Evolutionary conservation across 2,329 filamentous ascomycete species (phyloP).

Genomic region (Dryadomyces quercus-mongolicae): DNA sequence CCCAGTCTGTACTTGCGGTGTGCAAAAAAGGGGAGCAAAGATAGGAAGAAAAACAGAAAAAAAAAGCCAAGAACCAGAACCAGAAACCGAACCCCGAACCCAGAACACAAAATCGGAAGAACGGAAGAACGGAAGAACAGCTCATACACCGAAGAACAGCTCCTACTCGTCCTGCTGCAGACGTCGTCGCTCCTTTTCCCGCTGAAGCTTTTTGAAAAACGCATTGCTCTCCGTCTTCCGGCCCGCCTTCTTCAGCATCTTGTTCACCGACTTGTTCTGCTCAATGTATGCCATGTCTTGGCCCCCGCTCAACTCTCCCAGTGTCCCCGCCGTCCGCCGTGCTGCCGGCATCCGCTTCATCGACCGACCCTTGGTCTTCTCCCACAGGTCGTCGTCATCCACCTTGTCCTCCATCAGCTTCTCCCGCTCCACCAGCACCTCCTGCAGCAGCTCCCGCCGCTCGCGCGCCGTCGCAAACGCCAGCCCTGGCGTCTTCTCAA

Average conservation of each 20-base stretch:
- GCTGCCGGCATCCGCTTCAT: conserved; percentile 28
- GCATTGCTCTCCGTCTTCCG: conserved; percentile 37
- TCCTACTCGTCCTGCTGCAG: neutral
- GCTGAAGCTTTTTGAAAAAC: conserved; percentile 33
- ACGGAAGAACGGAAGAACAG: neutral
- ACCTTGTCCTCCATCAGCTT: conserved; percentile 14
- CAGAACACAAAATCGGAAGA: neutral
- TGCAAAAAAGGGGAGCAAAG: no score
- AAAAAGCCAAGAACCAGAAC: neutral
- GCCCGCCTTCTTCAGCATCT: conserved; percentile 49
- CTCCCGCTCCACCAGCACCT: conserved; percentile 71
- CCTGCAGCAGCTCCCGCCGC: conserved; percentile 73
- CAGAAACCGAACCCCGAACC: no score
- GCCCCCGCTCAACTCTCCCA: conserved; percentile 79
- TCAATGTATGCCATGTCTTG: conserved; percentile 97
- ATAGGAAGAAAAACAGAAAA: neutral
- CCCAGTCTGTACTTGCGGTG: no score
- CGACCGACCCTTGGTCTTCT: conserved; percentile 10
- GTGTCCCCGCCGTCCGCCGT: conserved; percentile 68
- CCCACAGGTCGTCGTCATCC: conserved; percentile 26
- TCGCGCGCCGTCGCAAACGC: conserved; percentile 70
- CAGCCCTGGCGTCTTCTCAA: conserved; percentile 71
- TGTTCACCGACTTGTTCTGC: conserved; percentile 63
- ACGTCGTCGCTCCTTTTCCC: conserved; percentile 1
- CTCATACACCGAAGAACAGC: neutral